Percentiles rank a stretch among this genome's conserved stretches.
Conservation (phyloP, 2,329 filamentous ascomycete genomes). For the Penicillium brevicompactum region DNA sequence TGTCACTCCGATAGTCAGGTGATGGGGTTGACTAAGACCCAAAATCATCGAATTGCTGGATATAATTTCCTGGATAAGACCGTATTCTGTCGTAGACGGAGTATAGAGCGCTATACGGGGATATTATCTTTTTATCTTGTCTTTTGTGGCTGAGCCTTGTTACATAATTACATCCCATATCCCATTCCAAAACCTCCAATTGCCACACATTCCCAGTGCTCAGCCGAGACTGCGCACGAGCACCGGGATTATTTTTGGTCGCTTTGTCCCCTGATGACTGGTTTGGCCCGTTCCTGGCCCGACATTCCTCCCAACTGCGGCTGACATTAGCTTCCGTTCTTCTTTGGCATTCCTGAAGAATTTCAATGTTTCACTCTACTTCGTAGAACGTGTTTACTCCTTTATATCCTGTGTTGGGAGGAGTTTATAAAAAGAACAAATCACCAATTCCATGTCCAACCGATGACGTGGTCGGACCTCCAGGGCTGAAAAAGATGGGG, state of each 20-base stretch:
- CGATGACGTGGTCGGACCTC: conserved; percentile 8
- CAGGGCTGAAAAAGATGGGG: background rate
- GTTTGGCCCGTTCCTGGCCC: conserved; percentile 14
- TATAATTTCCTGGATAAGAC: too few relatives aligned
- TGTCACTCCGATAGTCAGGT: conserved; percentile 22
- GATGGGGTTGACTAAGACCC: background rate
- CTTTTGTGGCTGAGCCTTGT: too few relatives aligned
- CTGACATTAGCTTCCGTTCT: conserved; percentile 5
- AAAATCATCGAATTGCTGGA: background rate
- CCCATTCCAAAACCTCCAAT: too few relatives aligned
- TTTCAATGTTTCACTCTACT: background rate
- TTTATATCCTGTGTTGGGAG: too few relatives aligned
- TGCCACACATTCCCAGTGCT: conserved; percentile 17
- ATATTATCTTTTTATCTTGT: too few relatives aligned
- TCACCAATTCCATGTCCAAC: background rate
- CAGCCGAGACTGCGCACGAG: conserved; percentile 8
- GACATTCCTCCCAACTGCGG: conserved; percentile 18
- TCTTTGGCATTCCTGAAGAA: background rate
- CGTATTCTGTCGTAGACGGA: background rate
- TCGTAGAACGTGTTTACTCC: background rate
- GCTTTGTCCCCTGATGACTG: background rate
- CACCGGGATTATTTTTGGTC: conserved; percentile 12
- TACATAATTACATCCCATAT: too few relatives aligned
- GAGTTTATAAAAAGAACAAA: background rate
- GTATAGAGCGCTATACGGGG: too few relatives aligned